Evolutionary conservation across 495 filamentous ascomycete species (phyloP), one percentile per base, ranked within the genome.

Genomic region (Aspergillus campestris): DNA sequence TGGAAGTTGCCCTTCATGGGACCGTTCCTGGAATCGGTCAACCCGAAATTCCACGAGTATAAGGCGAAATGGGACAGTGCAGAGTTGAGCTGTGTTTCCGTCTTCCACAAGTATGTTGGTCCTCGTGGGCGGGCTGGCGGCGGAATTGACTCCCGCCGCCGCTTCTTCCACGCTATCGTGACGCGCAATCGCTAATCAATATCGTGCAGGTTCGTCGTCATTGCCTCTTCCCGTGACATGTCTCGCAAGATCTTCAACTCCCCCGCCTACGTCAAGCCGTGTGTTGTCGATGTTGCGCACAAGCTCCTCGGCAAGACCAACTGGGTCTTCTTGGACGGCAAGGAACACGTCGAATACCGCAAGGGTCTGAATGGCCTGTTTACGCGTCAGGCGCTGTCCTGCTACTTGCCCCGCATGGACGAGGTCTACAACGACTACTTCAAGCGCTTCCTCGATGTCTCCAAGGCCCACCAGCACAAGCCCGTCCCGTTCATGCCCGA

Each of bases 91-190:
- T 98, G 92, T 67, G 91, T 98, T 47, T 95, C 89, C 9, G 89
- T 98, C 49, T 98, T 98, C 72, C 92, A 98, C 78, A 98, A 98
- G 90, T 95, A 79, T 57, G 87, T 55, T n/a, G n/a, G n/a, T n/a
- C n/a, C n/a, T n/a, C n/a, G n/a, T n/a, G n/a, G n/a, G n/a, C n/a
- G n/a, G n/a, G n/a, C n/a, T n/a, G n/a, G n/a, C n/a, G n/a, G n/a
- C n/a, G n/a, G n/a, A n/a, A n/a, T n/a, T n/a, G n/a, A n/a, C n/a
- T n/a, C n/a, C n/a, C n/a, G n/a, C 12, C 31, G 11, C 10, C 5
- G 8, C 18, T 1, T 43, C 27, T 40, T 27, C 38, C 34, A 28
- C 12, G 15, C 11, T 41, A 11, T 41, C 14, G 28, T 27, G 13
- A 13, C 28, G 13, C 10, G 33, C 34, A 14, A 29, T 37, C 42